Conservation (phyloP, 441 rosid species). For the Gossypium schwendimanii region DNA sequence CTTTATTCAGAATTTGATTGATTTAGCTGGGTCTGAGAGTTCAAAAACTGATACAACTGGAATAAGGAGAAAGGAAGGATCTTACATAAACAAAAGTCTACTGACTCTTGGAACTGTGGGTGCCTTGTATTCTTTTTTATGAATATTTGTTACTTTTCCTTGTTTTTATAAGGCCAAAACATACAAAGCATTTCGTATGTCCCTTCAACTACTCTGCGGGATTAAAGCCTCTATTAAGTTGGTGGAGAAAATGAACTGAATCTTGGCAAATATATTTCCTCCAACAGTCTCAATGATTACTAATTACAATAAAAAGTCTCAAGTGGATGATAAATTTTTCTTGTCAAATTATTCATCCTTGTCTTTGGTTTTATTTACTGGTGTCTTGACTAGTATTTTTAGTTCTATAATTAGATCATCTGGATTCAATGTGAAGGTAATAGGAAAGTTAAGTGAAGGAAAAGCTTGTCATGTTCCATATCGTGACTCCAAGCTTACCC, state of each 20-base stretch:
- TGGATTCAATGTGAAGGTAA: slow-evolving; percentile 54
- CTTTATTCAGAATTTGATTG: slow-evolving; percentile 79
- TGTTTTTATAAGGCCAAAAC: slow-evolving; percentile 2
- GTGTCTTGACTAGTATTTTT: background rate
- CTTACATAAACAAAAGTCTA: slow-evolving; percentile 98
- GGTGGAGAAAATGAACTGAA: background rate
- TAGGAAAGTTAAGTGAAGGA: slow-evolving; percentile 96
- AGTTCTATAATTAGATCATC: slow-evolving; percentile 10
- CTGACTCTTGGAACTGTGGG: slow-evolving; percentile 98
- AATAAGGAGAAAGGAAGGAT: slow-evolving; percentile 92
- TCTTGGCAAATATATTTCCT: background rate
- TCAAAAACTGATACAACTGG: slow-evolving; percentile 99
- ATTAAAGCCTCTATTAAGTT: slow-evolving; percentile 1
- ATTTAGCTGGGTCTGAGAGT: slow-evolving; percentile 99
- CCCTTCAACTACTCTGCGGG: background rate
- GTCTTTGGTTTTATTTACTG: background rate
- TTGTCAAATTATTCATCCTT: background rate
- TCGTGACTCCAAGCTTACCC: slow-evolving; percentile 97
- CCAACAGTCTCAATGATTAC: background rate
- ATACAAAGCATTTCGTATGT: background rate
- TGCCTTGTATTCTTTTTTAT: slow-evolving; percentile 14
- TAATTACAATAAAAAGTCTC: background rate
- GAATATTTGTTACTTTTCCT: slow-evolving; percentile 1
- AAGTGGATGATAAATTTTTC: background rate
- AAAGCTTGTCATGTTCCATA: slow-evolving; percentile 97